Evolutionary conservation across 441 rosid species (phyloP).

Genomic region (Populus trichocarpa): DNA sequence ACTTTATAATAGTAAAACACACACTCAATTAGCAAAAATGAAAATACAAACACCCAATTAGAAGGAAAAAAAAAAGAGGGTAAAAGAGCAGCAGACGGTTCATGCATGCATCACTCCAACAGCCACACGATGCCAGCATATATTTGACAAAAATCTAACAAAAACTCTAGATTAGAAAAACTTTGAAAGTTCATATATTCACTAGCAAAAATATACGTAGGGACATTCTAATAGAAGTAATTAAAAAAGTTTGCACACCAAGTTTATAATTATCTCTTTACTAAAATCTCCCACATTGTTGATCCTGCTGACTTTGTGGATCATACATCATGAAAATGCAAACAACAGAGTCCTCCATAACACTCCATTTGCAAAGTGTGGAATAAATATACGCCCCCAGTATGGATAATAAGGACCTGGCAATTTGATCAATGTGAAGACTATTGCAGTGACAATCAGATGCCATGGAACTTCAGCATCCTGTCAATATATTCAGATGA

Average conservation of each 20-base stretch:
- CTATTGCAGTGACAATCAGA: constrained; percentile 51
- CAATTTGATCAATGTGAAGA: constrained; percentile 57
- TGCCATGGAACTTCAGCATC: constrained; percentile 92
- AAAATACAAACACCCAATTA: too few relatives aligned
- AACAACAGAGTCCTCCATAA: constrained; percentile 53
- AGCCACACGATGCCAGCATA: not conserved
- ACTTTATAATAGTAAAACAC: not conserved
- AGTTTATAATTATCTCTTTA: constrained; percentile 3
- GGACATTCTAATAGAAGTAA: not conserved
- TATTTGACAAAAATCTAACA: not conserved
- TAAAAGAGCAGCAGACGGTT: not conserved
- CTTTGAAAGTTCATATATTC: not conserved
- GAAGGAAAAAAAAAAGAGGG: too few relatives aligned
- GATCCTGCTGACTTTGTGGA: constrained; percentile 22
- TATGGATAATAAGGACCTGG: constrained; percentile 75
- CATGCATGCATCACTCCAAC: not conserved
- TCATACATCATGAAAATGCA: constrained; percentile 50
- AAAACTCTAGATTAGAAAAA: not conserved
- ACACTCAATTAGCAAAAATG: too few relatives aligned
- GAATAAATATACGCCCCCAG: constrained; percentile 67
- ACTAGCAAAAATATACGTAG: not conserved
- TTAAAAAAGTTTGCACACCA: not conserved
- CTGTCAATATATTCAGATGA: constrained; percentile 32
- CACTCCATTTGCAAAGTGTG: constrained; percentile 76
- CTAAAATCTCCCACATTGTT: constrained; percentile 19